Evolutionary conservation across 768 basidiomycete species (phyloP), one percentile per base, ranked within the genome.

Genomic region (Aureoboletus auriporus): DNA sequence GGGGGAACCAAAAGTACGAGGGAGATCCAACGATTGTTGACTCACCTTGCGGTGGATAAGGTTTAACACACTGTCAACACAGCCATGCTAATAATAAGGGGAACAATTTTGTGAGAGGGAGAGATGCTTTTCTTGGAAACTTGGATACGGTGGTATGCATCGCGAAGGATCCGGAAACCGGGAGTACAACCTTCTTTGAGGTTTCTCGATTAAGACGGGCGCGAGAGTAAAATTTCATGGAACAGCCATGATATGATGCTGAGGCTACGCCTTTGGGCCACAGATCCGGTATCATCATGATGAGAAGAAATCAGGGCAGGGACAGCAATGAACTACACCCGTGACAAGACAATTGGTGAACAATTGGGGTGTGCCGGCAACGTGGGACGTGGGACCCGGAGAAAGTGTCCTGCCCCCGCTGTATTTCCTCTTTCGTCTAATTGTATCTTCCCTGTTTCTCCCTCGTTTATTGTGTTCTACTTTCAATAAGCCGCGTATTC

Each of bases 401-500:
- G 42, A 44, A 57, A 42, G 10, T 10, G 36, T 27, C 42, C 23
- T 49, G 36, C 39, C 50, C 20, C 53, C 50, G 20, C 46, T 55
- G 20, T 3, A 42, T 62, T 66, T 66, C 65, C 65, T 60, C 64
- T 66, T 64, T 58, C 52, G 60, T 68, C 64, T 55, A 67, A 67
- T 66, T 66, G 65, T 66, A 54, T 66, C 44, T 56, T 66, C 47
- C 62, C 62, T 37, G 60, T 66, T 68, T 68, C 56, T 64, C 55
- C 51, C 53, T 57, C 8, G 35, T 64, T 58, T 68, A 67, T 67
- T 67, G 65, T 67, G 60, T 67, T 64, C 38, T 47, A 49, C 58
- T 6, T 52, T 49, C 58, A 52, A 54, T 58, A 64, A 66, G 64
- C 45, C 52, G 47, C 49, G 31, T 55, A 48, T 52, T 31, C 53